These are phyloP conservation scores for Xenosphaeropsis pyriputrescens DNA, from an alignment of 2,329 filamentous ascomycete species.

Conservation along the genomic window DNA sequence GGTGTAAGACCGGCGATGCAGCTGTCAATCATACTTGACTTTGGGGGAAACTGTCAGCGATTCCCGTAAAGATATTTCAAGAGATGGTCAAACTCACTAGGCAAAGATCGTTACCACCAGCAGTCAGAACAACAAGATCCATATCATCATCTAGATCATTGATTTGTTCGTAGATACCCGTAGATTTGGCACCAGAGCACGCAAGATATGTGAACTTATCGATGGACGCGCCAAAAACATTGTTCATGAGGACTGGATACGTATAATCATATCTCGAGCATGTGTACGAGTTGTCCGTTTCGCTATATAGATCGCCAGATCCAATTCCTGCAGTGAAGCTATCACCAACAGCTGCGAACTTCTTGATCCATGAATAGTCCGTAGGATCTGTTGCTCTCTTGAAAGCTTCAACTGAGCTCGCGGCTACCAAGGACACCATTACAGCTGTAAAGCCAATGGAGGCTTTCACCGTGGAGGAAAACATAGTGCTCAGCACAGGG, in stretches of 20 bases:
- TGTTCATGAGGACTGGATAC: constrained; percentile 15
- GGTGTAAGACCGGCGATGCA: background rate
- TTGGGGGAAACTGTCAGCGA: too few species aligned
- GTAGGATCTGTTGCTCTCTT: too few species aligned
- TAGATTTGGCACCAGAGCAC: constrained; percentile 14
- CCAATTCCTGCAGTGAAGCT: constrained; percentile 23
- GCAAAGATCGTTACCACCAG: constrained; percentile 23
- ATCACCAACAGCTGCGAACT: constrained; percentile 21
- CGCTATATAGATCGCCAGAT: constrained; percentile 9
- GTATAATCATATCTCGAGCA: constrained; percentile 18
- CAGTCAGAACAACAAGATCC: constrained; percentile 22
- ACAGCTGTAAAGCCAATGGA: too few species aligned
- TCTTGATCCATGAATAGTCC: constrained; percentile 9
- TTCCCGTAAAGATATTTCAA: too few species aligned
- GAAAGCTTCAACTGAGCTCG: too few species aligned
- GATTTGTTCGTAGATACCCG: constrained; percentile 15
- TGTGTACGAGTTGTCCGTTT: background rate
- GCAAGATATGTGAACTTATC: constrained; percentile 16
- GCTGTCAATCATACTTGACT: too few species aligned
- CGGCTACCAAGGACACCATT: too few species aligned
- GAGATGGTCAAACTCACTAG: constrained; percentile 10
- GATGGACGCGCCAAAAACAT: constrained; percentile 9
- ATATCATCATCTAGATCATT: constrained; percentile 12
- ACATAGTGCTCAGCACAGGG: too few species aligned
- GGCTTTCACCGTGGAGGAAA: too few species aligned